Evolutionary conservation across 2,329 filamentous ascomycete species (phyloP).

Genomic region (Calonectria multiphialidica): DNA sequence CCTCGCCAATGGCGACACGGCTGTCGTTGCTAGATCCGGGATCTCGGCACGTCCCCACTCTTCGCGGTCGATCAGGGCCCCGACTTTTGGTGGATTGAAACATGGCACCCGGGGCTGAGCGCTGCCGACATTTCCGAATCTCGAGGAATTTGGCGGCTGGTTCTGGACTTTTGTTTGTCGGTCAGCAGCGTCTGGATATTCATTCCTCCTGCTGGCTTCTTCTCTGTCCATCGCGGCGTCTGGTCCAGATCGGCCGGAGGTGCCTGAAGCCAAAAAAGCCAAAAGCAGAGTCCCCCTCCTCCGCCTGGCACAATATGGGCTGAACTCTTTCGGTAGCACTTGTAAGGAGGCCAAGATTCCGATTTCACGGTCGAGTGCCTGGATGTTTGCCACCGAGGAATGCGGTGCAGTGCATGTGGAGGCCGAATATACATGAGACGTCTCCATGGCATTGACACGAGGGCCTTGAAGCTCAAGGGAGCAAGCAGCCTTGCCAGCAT

Average conservation of each 20-base stretch:
- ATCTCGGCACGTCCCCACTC: slow-evolving; percentile 24
- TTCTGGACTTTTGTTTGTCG: background rate
- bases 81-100: background rate
- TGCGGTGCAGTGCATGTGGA: background rate
- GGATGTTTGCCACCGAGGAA: no score
- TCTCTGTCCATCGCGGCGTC: background rate
- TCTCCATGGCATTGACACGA: background rate
- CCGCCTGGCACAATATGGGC: background rate
- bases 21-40: slow-evolving; percentile 1
- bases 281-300: no score
- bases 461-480: background rate
- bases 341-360: background rate
- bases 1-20: slow-evolving; percentile 9
- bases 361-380: background rate
- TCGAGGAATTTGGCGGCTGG: background rate
- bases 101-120: background rate
- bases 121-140: slow-evolving; percentile 11
- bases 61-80: background rate
- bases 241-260: background rate
- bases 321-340: background rate
- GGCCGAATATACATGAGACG: background rate
- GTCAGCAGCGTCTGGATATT: background rate
- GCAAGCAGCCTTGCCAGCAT: background rate
- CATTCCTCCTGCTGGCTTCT: no score
- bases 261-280: no score